Conservation (phyloP, 129 eudicot genomes). For the Logfia minima region DNA sequence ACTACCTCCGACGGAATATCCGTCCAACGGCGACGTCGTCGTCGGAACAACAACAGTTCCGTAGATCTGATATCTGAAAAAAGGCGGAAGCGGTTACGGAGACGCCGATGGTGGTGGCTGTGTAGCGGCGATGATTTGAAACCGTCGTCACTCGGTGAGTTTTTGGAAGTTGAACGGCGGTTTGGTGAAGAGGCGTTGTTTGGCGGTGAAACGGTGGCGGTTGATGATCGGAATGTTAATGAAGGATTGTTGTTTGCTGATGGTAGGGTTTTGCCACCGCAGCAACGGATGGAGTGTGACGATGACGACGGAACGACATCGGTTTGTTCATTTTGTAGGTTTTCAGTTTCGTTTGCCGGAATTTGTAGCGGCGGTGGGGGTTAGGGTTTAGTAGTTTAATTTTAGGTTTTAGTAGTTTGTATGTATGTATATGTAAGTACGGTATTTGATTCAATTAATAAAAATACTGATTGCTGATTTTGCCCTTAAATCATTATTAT, state of each 20-base stretch:
- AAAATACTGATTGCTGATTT: conserved; percentile 18
- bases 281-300: conserved; percentile 28
- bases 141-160: conserved; percentile 72
- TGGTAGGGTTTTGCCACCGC: conserved; percentile 74
- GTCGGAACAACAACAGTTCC: conserved; percentile 26
- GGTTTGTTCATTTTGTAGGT: conserved; percentile 49
- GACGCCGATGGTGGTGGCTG: conserved; percentile 67
- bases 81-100: conserved; percentile 34
- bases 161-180: conserved; percentile 76
- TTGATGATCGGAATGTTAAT: conserved; percentile 17
- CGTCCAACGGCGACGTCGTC: conserved; percentile 16
- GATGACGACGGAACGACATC: conserved; percentile 43
- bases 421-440: conserved; percentile 26
- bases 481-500: background rate
- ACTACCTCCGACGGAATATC: conserved; percentile 4
- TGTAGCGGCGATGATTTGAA: conserved; percentile 60
- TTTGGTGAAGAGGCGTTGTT: conserved; percentile 56
- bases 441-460: conserved; percentile 23
- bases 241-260: conserved; percentile 67
- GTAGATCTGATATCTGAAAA: conserved; percentile 32
- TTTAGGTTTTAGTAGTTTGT: conserved; percentile 12
- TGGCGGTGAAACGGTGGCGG: conserved; percentile 40
- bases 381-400: conserved; percentile 43
- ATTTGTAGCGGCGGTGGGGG: conserved; percentile 72
- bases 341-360: conserved; percentile 53